Evolutionary conservation across 768 basidiomycete genomes (phyloP).

Genomic region (Boletus sp.): DNA sequence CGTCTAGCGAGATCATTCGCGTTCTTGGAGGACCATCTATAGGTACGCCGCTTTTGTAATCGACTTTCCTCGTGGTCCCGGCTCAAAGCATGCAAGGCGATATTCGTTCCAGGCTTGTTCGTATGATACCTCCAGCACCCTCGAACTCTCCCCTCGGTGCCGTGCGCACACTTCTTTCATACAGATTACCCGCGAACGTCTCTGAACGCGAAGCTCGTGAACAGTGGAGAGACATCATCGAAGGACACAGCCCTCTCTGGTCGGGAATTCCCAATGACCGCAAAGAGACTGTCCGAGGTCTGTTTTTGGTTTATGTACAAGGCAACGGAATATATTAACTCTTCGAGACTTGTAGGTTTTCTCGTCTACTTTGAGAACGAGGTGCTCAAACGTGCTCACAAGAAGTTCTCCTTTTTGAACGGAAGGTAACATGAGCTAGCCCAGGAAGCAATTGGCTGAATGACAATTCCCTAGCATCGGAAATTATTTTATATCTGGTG

Average conservation of each 20-base stretch:
- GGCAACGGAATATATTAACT: not conserved
- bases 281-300: conserved; percentile 89
- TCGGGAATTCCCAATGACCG: conserved; percentile 82
- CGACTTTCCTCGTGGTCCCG: conserved; percentile 10
- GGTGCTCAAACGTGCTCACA: conserved; percentile 84
- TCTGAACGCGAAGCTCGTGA: conserved; percentile 76
- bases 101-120: conserved; percentile 84
- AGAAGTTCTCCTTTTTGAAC: conserved; percentile 91
- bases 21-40: conserved; percentile 87
- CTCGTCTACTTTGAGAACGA: conserved; percentile 91
- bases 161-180: conserved; percentile 73
- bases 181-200: conserved; percentile 70
- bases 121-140: conserved; percentile 73
- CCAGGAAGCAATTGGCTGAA: conserved; percentile 1
- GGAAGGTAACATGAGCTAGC: conserved; percentile 55
- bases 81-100: conserved; percentile 52
- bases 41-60: conserved; percentile 41
- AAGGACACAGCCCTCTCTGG: conserved; percentile 83
- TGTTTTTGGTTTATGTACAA: conserved; percentile 4
- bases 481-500: conserved; percentile 89
- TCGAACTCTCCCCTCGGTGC: conserved; percentile 63
- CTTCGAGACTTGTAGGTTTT: conserved; percentile 56
- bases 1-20: conserved; percentile 91
- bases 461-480: conserved; percentile 55
- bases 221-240: conserved; percentile 91